Percentiles rank a stretch among this genome's conserved stretches.
Conservation (phyloP, 495 filamentous ascomycete genomes). For the Aspergillus taichungensis region DNA sequence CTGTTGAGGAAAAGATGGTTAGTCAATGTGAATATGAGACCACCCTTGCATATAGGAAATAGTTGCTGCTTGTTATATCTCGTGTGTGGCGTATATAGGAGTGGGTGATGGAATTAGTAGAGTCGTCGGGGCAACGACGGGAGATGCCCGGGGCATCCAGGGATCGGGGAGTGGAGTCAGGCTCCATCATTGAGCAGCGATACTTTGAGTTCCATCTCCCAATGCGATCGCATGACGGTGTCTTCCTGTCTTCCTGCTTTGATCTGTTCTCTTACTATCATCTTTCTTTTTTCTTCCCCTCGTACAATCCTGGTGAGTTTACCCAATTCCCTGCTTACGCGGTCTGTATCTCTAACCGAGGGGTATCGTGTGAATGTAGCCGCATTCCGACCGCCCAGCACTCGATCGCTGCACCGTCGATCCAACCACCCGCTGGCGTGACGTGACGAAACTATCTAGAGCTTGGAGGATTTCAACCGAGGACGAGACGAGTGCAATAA, state of each 20-base stretch:
- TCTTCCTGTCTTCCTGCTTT: background rate
- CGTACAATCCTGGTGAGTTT: background rate
- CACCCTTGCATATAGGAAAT: too few relatives aligned
- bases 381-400: conserved; percentile 8
- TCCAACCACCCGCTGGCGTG: background rate
- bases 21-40: too few relatives aligned
- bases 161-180: conserved; percentile 10
- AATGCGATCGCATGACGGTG: background rate
- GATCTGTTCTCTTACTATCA: background rate
- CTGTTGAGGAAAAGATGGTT: too few relatives aligned
- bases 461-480: background rate
- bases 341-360: background rate
- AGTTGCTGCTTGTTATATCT: too few relatives aligned
- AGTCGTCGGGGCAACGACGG: conserved; percentile 7
- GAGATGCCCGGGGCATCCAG: conserved; percentile 11
- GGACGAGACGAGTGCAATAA: conserved; percentile 9
- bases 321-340: too few relatives aligned
- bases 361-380: conserved; percentile 7
- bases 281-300: background rate
- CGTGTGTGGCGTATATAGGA: too few relatives aligned
- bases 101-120: too few relatives aligned
- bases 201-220: too few relatives aligned
- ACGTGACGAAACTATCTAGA: conserved; percentile 1
- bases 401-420: background rate
- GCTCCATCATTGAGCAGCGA: conserved; percentile 13